Evolutionary conservation across 208 protist species (phyloP).

Genomic region (Zelonia costaricensis): DNA sequence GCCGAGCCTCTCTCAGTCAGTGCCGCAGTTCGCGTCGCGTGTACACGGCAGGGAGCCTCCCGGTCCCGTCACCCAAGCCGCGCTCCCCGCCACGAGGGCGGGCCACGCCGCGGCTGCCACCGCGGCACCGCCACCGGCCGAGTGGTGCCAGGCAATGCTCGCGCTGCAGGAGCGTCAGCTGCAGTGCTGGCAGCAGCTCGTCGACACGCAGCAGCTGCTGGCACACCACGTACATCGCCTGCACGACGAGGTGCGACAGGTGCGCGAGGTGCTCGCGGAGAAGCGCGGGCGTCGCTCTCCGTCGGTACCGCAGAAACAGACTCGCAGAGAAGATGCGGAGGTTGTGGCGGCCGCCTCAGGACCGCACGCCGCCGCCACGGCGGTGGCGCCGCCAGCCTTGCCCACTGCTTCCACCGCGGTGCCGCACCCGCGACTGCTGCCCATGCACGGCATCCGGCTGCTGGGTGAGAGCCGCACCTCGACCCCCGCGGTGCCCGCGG

Average conservation of each 20-base stretch:
- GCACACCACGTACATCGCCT: constrained; percentile 8
- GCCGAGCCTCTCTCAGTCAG: no score
- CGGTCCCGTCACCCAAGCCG: no score
- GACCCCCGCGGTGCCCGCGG: neutral
- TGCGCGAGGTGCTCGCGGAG: constrained; percentile 3
- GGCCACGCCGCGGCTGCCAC: no score
- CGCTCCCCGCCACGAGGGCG: no score
- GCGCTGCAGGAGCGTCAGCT: constrained; percentile 27
- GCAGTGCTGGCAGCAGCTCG: constrained; percentile 20
- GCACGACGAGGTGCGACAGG: constrained; percentile 6
- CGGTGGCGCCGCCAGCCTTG: neutral
- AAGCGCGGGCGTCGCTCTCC: no score
- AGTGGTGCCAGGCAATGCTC: constrained; percentile 3
- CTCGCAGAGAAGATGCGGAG: no score
- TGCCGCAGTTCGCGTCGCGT: no score
- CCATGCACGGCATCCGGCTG: constrained; percentile 10
- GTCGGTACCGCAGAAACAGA: no score
- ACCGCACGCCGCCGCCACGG: neutral
- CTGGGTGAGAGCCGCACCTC: constrained; percentile 17
- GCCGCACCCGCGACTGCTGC: neutral
- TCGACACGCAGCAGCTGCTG: constrained; percentile 12
- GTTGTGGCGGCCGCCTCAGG: no score
- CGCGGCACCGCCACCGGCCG: neutral
- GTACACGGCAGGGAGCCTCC: no score
- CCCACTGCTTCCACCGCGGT: neutral